Evolutionary conservation across 306 rosid species (phyloP).

Genomic region (Ormosia semicastrata): DNA sequence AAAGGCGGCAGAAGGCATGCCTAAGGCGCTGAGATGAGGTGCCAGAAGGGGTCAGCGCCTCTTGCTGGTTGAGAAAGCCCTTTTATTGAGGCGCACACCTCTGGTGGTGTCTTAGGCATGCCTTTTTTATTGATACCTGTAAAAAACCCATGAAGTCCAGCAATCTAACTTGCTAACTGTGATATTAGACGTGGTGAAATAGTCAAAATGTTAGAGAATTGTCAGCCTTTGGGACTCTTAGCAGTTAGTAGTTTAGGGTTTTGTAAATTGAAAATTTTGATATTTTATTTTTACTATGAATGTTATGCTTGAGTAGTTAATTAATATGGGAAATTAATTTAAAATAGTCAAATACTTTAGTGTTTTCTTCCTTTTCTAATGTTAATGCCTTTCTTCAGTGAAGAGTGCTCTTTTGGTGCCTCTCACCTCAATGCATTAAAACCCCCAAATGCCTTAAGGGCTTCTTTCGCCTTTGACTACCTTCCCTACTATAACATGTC

Average conservation of each 20-base stretch:
- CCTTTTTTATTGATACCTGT: background rate
- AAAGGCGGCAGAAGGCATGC: background rate
- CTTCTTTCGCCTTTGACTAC: background rate
- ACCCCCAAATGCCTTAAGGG: background rate
- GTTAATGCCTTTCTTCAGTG: background rate
- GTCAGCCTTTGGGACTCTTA: background rate
- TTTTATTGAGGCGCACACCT: background rate
- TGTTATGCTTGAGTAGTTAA: constrained; percentile 3
- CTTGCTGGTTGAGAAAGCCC: background rate
- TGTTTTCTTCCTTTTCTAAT: background rate
- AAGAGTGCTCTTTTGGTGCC: constrained; percentile 1
- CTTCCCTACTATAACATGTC: background rate
- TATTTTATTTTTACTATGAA: background rate
- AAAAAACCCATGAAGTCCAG: background rate
- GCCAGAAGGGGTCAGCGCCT: background rate
- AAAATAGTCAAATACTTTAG: background rate
- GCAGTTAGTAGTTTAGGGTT: background rate
- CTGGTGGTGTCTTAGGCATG: background rate
- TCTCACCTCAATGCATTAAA: background rate
- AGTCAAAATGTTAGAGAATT: background rate
- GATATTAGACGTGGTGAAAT: background rate
- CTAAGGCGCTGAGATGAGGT: background rate
- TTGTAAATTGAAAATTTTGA: background rate
- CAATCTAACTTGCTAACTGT: background rate
- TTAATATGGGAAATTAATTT: background rate